Evolutionary conservation across 257 asterid genomes (phyloP).

Genomic region (Eustoma russellianum): DNA sequence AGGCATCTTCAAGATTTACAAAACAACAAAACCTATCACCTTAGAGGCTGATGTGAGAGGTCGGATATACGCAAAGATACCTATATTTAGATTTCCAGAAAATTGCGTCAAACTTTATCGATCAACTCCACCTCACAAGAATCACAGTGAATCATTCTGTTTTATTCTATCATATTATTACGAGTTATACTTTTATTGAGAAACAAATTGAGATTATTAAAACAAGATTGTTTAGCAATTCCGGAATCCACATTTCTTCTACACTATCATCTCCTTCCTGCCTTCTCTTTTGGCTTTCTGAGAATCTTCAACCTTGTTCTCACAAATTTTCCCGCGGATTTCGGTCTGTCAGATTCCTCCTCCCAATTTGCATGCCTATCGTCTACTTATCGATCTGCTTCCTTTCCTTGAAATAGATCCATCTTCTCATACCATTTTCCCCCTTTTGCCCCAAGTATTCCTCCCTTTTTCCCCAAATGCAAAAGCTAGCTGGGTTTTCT

Average conservation of each 20-base stretch:
- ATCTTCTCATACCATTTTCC: constrained; percentile 13
- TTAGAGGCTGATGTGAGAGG: too few relatives aligned
- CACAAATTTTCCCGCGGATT: constrained; percentile 20
- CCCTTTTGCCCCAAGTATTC: not conserved
- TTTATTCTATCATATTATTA: too few relatives aligned
- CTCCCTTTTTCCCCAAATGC: constrained; percentile 2
- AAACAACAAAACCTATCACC: too few relatives aligned
- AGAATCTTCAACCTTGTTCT: constrained; percentile 12
- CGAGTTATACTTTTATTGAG: too few relatives aligned
- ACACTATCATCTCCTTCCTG: constrained; percentile 9
- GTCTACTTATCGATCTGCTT: constrained; percentile 1
- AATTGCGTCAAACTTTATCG: too few relatives aligned
- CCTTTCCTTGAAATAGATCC: constrained; percentile 4
- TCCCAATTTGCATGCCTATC: not conserved
- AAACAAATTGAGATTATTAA: too few relatives aligned
- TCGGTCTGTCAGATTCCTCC: constrained; percentile 26
- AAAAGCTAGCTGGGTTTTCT: constrained; percentile 5
- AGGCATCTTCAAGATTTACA: too few relatives aligned
- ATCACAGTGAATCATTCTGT: too few relatives aligned
- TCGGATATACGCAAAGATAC: too few relatives aligned
- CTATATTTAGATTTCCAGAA: too few relatives aligned
- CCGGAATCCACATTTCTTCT: constrained; percentile 2
- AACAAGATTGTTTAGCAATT: not conserved
- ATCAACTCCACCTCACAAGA: too few relatives aligned
- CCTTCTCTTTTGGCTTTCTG: constrained; percentile 10